Evolutionary conservation across 129 eudicot species (phyloP), one percentile per base, ranked within the genome.

Genomic region (Ambrosia trifida): DNA sequence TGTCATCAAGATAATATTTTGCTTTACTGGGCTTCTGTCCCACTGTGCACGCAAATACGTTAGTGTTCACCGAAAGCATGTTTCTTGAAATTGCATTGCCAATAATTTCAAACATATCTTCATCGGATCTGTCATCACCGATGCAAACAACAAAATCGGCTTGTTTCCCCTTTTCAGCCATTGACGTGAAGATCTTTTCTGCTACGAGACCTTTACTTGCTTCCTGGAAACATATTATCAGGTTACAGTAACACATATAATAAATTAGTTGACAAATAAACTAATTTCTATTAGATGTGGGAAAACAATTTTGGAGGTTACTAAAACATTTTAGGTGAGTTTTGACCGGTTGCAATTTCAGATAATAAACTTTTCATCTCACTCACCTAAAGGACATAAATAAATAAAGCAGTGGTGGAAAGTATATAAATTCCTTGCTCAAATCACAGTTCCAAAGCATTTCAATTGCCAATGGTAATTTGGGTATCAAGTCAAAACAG

Each of bases 11-110:
- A 77, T 88, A 91, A 79, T 88, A 91, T 69, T 88, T 86, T 46
- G 97, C 97, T 74, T 91, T 88, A 80, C 97, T 91, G 2, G 97
- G 97, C 79, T 91, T 91, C 57, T 91, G 96, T 44, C 97, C 97
- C 14, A 91, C 97, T 53, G 96, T 91, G 72, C 97, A 91, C 3
- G 93, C 93, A 81, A 91, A 91, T 33, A 88, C 91, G 0, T 82
- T 66, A 18, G 97, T 81, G 53, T 80, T 72, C 61, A 83, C 78
- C 10, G 96, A 83, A 58, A 91, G 81, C 70, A 83, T 76, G 68
- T 81, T 80, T 69, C 83, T 68, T 9, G 90, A 84, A 7, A 80
- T 69, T 20, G 93, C 87, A 65, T 71, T 77, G 28, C 84, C 86
- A 60, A 91, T 89, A 9, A 86, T 84, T 61, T 88, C 96, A 75